These are phyloP conservation scores for Microcos paniculata DNA, from an alignment of 345 rosid species.

Conservation along the genomic window DNA sequence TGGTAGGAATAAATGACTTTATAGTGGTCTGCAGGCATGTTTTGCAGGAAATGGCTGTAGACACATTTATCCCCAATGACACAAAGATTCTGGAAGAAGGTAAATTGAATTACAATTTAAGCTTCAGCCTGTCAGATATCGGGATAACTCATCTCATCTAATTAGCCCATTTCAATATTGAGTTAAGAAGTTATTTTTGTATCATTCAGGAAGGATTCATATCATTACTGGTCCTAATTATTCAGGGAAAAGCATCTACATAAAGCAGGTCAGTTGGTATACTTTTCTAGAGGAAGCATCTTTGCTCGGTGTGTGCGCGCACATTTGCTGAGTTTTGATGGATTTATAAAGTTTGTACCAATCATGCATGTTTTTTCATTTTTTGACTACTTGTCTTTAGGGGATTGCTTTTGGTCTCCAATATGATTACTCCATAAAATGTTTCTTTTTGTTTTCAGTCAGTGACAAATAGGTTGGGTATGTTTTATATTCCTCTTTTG, in stretches of 20 bases:
- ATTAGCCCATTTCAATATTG: background rate
- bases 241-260: constrained; percentile 95
- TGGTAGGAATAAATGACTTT: background rate
- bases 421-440: background rate
- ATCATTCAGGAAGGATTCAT: constrained; percentile 64
- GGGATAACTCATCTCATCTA: background rate
- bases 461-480: background rate
- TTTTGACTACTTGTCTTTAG: background rate
- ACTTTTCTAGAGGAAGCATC: background rate
- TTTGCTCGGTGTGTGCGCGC: background rate
- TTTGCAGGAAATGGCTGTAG: constrained; percentile 97
- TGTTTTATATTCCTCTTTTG: background rate
- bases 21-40: constrained; percentile 61
- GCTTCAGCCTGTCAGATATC: constrained; percentile 11
- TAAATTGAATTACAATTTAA: constrained; percentile 27
- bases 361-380: background rate
- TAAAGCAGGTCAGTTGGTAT: constrained; percentile 68
- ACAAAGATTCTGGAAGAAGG: constrained; percentile 66
- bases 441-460: background rate
- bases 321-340: background rate
- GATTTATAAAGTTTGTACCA: background rate
- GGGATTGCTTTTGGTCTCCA: background rate
- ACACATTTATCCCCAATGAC: constrained; percentile 94
- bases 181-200: constrained; percentile 16
- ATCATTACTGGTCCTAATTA: constrained; percentile 97